These are phyloP conservation scores for Neonectria sp. DNA, from an alignment of 2,329 filamentous ascomycete genomes.

Conservation along the genomic window DNA sequence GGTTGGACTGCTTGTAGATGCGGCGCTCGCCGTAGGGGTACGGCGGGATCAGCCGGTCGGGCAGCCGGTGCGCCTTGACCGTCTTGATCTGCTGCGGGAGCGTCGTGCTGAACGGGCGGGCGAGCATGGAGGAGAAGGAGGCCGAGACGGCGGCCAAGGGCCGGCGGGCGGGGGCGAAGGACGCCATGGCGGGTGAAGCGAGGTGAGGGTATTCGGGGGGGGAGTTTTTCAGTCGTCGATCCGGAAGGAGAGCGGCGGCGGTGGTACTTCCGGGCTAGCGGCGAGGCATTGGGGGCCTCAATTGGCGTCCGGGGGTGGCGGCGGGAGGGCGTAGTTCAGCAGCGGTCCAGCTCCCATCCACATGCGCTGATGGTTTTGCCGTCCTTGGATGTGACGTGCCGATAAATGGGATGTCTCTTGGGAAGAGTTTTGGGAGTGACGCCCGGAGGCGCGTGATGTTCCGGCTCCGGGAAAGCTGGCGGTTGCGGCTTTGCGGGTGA, in stretches of 20 bases:
- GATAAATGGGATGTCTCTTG: constrained; percentile 14
- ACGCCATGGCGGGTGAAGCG: constrained; percentile 36
- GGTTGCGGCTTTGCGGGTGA: not conserved
- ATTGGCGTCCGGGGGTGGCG: constrained; percentile 31
- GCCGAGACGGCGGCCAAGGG: constrained; percentile 37
- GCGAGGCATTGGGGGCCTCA: constrained; percentile 43
- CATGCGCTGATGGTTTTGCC: constrained; percentile 41
- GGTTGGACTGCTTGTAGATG: constrained; percentile 86
- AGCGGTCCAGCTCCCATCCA: constrained; percentile 36
- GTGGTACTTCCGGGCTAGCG: constrained; percentile 22
- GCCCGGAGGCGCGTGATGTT: constrained; percentile 45
- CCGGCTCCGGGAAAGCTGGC: constrained; percentile 38
- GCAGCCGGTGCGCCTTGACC: constrained; percentile 61
- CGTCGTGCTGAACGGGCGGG: constrained; percentile 57
- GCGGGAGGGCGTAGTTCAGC: constrained; percentile 17
- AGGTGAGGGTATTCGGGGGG: constrained; percentile 13
- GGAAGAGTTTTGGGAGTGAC: constrained; percentile 44
- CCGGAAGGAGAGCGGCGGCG: constrained; percentile 3
- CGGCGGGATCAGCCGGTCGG: constrained; percentile 67
- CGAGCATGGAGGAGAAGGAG: constrained; percentile 33
- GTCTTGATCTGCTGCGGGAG: constrained; percentile 55
- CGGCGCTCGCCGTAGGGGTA: constrained; percentile 82
- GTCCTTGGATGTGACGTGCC: not conserved
- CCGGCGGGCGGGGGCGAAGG: constrained; percentile 41
- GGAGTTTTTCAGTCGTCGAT: not conserved